These are phyloP conservation scores for Podaxis sp. DNA, from an alignment of 768 basidiomycete genomes.

Conservation along the genomic window DNA sequence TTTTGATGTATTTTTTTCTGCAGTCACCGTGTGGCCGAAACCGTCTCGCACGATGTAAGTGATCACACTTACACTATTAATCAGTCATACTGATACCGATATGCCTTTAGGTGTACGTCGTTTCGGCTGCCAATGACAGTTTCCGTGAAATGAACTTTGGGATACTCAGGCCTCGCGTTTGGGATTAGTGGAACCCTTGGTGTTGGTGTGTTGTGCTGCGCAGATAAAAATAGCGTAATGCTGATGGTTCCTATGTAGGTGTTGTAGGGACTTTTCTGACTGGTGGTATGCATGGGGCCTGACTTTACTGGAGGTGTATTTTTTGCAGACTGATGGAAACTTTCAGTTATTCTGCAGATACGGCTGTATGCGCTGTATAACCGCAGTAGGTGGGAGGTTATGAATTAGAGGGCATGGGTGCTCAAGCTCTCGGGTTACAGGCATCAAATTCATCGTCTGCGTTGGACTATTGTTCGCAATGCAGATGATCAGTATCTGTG, in stretches of 20 bases:
- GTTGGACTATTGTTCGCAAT: background rate
- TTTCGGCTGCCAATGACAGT: background rate
- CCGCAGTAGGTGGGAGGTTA: background rate
- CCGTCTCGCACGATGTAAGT: background rate
- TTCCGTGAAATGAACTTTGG: background rate
- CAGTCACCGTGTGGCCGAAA: background rate
- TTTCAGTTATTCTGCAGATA: constrained; percentile 6
- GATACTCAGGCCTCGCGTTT: background rate
- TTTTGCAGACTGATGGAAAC: background rate
- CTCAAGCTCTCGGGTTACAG: background rate
- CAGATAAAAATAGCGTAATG: background rate
- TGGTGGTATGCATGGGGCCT: background rate
- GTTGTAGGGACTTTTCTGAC: constrained; percentile 3
- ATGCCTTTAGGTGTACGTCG: background rate
- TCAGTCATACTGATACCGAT: background rate
- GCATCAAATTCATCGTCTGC: background rate
- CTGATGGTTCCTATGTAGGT: constrained; percentile 5
- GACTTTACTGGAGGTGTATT: background rate
- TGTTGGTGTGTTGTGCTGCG: background rate
- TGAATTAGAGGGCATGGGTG: background rate
- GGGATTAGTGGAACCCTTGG: constrained; percentile 2
- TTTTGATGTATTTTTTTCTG: background rate
- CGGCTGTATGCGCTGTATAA: constrained; percentile 3
- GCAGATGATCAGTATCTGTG: background rate
- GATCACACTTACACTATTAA: no score